Evolutionary conservation across 2,329 filamentous ascomycete species (phyloP).

Genomic region (Zasmidium angulare): DNA sequence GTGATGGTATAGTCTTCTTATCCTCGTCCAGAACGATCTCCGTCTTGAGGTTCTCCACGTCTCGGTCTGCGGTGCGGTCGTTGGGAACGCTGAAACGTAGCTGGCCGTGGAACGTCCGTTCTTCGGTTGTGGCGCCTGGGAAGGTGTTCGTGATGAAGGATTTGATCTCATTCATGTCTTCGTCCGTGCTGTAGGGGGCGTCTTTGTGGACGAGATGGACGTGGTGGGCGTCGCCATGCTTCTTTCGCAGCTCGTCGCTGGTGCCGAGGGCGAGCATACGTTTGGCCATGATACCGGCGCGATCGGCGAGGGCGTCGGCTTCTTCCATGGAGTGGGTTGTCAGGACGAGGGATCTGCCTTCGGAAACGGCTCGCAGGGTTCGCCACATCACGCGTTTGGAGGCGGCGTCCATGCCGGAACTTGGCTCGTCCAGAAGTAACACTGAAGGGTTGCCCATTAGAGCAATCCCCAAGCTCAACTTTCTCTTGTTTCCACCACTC

Average conservation of each 20-base stretch:
- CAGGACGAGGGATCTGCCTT: constrained; percentile 77
- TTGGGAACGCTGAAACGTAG: constrained; percentile 76
- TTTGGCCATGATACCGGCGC: constrained; percentile 81
- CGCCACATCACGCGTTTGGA: constrained; percentile 93
- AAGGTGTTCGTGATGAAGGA: constrained; percentile 65
- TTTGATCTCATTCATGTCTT: constrained; percentile 67
- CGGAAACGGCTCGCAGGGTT: constrained; percentile 70
- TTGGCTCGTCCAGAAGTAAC: constrained; percentile 84
- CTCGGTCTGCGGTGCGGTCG: constrained; percentile 22
- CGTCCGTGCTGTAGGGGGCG: constrained; percentile 69
- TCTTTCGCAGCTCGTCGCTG: constrained; percentile 67
- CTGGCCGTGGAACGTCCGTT: constrained; percentile 79
- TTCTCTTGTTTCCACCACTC: constrained; percentile 91
- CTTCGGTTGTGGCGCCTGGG: constrained; percentile 66
- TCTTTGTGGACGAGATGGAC: constrained; percentile 76
- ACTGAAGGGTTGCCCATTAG: constrained; percentile 90
- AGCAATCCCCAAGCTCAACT: constrained; percentile 83
- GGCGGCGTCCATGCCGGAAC: constrained; percentile 83
- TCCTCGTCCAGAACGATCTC: not conserved
- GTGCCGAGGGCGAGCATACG: constrained; percentile 84
- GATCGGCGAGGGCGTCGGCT: constrained; percentile 79
- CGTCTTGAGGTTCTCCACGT: constrained; percentile 13
- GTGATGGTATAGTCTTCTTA: constrained; percentile 9
- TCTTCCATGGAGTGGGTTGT: constrained; percentile 97
- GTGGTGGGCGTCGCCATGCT: constrained; percentile 76